Evolutionary conservation across 139 green algal genomes (phyloP), one percentile per base, ranked within the genome.

Genomic region (Diplosphaera chodatii): DNA sequence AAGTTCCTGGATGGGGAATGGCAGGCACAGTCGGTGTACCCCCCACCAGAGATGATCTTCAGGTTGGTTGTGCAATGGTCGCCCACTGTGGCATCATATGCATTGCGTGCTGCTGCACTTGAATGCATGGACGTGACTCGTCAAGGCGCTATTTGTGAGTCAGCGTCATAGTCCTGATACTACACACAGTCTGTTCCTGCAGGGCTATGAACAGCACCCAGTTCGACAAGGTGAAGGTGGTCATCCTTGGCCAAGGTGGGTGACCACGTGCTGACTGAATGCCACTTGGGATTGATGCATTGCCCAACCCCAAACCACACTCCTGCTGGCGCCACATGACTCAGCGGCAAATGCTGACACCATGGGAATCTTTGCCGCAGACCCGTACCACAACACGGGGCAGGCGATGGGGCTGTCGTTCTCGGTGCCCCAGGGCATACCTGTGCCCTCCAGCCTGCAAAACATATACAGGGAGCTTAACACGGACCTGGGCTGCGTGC

Each of bases 371-470:
- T 40, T 6, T 75, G 28, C 20, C 23, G 28, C 64, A 79, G 96
- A 99, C 75, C 96, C 96, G 1, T 99, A 99, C 85, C 94, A 98
- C 72, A 83, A 83, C 40, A 56, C 80, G 2, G 84, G 84, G 29
- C 91, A 99, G 81, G 96, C 94, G n/a, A 74, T 67, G 55, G 95
- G 95, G 0, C 85, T 99, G 27, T 90, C 79, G 63, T 99, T 99
- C 84, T 93, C 84, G 27, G 96, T 99, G 40, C 91, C 93, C 0
- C 78, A 69, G 4, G 91, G 86, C 4, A 34, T 82, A 30, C 32
- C 73, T 0, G 64, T 91, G 37, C 90, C 89, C 1, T 84, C 82
- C 72, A 91, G 84, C 71, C 74, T 96, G 65, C 48, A 77, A 66
- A 95, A 95, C 80, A 96, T 95, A n/a, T 92, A 86, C 77, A 93